Conservation (phyloP, 2,329 filamentous ascomycete genomes). For the Tolypocladium pustulatum region DNA sequence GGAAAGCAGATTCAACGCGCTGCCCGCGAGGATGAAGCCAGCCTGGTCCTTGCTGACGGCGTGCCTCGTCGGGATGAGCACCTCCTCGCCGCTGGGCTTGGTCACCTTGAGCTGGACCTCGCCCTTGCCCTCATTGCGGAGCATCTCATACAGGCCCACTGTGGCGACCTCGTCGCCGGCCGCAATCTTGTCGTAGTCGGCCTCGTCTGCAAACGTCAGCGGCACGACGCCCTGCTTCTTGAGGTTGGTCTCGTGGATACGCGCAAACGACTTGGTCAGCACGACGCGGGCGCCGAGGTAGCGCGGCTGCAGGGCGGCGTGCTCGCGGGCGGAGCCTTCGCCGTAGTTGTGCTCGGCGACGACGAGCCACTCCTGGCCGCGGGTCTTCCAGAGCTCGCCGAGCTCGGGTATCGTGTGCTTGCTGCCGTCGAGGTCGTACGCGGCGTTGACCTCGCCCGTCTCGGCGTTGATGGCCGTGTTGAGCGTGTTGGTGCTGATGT, state of each 20-base stretch:
- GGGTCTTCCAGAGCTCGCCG: slow-evolving; percentile 69
- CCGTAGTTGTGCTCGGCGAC: slow-evolving; percentile 98
- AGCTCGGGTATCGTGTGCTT: slow-evolving; percentile 77
- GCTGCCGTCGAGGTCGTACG: slow-evolving; percentile 74
- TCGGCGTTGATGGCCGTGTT: slow-evolving; percentile 90
- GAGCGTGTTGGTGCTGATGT: slow-evolving; percentile 94
- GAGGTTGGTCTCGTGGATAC: slow-evolving; percentile 90
- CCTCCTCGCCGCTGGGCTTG: slow-evolving; percentile 48
- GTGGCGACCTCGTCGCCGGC: slow-evolving; percentile 79
- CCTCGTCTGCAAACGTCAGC: slow-evolving; percentile 78
- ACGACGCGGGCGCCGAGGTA: slow-evolving; percentile 81
- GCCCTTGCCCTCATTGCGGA: slow-evolving; percentile 67
- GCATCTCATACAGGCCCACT: slow-evolving; percentile 72
- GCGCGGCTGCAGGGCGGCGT: slow-evolving; percentile 82
- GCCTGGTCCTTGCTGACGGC: slow-evolving; percentile 85
- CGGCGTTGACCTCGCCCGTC: slow-evolving; percentile 84
- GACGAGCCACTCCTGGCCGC: slow-evolving; percentile 75
- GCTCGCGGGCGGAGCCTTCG: slow-evolving; percentile 80
- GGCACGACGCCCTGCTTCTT: slow-evolving; percentile 98
- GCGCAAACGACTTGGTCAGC: slow-evolving; percentile 76
- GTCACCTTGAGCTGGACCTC: slow-evolving; percentile 62
- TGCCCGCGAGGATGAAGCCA: slow-evolving; percentile 84
- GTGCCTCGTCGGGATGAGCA: slow-evolving; percentile 71
- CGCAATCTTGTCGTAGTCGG: slow-evolving; percentile 74
- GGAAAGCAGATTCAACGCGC: slow-evolving; percentile 82